Percentiles rank a stretch among this genome's conserved stretches.
phyloP scores from a whole-genome alignment of 345 rosid genomes.

The Populus tremula region DNA sequence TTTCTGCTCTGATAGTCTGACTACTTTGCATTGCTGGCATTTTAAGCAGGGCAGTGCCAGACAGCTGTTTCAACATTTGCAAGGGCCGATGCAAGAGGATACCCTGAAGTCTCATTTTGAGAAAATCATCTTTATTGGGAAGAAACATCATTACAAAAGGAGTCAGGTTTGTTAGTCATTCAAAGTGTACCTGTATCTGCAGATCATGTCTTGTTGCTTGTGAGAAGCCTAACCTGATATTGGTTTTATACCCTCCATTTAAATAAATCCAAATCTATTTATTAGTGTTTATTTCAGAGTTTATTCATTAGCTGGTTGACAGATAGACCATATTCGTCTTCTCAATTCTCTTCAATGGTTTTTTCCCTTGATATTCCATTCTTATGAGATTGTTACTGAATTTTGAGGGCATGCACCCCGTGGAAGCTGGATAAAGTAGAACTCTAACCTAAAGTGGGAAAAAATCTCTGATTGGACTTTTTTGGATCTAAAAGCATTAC shows the following conservation, averaged over 20 bases:
- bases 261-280: not conserved
- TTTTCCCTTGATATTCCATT: not conserved
- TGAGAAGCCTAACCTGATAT: not conserved
- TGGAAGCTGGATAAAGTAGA: not conserved
- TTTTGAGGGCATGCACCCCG: not conserved
- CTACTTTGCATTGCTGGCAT: slow-evolving; percentile 26
- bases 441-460: no score
- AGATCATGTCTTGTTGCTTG: slow-evolving; percentile 7
- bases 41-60: slow-evolving; percentile 91
- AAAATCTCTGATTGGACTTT: not conserved
- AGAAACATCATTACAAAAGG: slow-evolving; percentile 56
- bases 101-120: slow-evolving; percentile 94
- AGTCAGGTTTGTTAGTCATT: slow-evolving; percentile 57
- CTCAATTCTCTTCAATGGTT: not conserved
- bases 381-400: not conserved
- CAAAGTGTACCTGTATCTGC: slow-evolving; percentile 2
- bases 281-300: not conserved
- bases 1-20: not conserved
- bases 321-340: not conserved
- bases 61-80: slow-evolving; percentile 93
- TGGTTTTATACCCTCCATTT: not conserved
- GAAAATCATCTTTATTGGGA: slow-evolving; percentile 75
- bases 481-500: not conserved
- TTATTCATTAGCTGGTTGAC: not conserved
- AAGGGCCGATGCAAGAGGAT: slow-evolving; percentile 97